phyloP scores from a whole-genome alignment of 208 protist species.

The Wallacemonas collosoma region DNA sequence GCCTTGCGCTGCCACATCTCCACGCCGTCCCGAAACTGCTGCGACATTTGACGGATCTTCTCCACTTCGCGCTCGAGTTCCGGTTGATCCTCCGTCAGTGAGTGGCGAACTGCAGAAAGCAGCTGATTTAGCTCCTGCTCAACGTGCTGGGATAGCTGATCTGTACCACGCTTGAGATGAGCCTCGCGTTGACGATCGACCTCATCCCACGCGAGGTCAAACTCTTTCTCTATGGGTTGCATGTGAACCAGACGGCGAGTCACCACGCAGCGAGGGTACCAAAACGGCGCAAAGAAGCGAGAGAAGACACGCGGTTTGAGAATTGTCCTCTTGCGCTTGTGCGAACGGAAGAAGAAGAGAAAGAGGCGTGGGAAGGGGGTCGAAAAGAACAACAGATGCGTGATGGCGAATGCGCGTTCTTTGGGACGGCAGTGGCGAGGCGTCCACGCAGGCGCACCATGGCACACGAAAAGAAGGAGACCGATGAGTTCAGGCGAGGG shows the following conservation, averaged over 20 bases:
- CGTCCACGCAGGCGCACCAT: too few species aligned
- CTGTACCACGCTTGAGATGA: constrained; percentile 27
- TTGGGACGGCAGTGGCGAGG: too few species aligned
- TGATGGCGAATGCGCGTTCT: too few species aligned
- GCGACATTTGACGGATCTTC: constrained; percentile 57
- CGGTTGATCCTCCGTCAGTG: constrained; percentile 53
- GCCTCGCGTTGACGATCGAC: constrained; percentile 44
- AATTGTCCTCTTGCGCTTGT: too few species aligned
- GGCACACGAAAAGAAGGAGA: too few species aligned
- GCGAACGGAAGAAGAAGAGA: not conserved
- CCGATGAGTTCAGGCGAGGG: too few species aligned
- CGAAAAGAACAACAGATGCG: too few species aligned
- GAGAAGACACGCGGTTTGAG: constrained; percentile 1
- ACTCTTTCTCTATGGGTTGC: constrained; percentile 20
- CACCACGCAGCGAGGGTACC: not conserved
- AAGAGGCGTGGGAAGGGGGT: not conserved
- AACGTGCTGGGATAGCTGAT: constrained; percentile 41
- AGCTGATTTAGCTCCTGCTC: constrained; percentile 49
- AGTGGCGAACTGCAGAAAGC: constrained; percentile 32
- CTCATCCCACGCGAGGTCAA: constrained; percentile 56
- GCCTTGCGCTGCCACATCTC: constrained; percentile 83
- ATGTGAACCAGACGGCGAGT: not conserved
- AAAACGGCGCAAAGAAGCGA: constrained; percentile 10
- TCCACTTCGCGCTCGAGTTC: constrained; percentile 67
- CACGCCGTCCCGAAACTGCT: constrained; percentile 73